Evolutionary conservation across 192 early-diverging fungal genomes (phyloP).

Genomic region (Paraglomus brasilianum): DNA sequence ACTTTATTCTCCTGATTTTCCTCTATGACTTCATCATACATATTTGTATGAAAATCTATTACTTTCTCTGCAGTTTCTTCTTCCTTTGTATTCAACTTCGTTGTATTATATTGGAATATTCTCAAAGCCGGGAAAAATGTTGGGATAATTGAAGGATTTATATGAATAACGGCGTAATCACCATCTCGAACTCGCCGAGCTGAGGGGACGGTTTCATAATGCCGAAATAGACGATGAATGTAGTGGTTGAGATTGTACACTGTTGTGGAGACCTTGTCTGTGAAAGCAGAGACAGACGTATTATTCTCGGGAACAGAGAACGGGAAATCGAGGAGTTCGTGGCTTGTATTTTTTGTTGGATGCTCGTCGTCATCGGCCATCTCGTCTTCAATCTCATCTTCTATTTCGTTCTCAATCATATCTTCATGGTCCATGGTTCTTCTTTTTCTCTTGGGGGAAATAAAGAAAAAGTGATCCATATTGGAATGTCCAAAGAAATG

Average conservation of each 20-base stretch:
- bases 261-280: background rate
- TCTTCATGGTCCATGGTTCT: background rate
- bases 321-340: no score
- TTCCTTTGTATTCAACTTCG: background rate
- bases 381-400: background rate
- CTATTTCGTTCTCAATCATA: conserved; percentile 2
- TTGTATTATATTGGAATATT: conserved; percentile 52
- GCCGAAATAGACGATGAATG: background rate
- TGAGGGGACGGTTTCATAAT: background rate
- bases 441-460: conserved; percentile 33
- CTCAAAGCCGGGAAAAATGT: conserved; percentile 62
- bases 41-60: background rate
- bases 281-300: no score
- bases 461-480: conserved; percentile 66
- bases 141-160: conserved; percentile 67
- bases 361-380: background rate
- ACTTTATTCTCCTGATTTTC: no score
- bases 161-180: conserved; percentile 44
- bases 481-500: conserved; percentile 78
- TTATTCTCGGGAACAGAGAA: no score
- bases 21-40: no score
- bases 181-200: background rate
- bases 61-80: background rate
- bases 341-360: background rate
- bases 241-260: background rate